Percentiles rank a stretch among this genome's conserved stretches.
Evolutionary conservation across 2,329 filamentous ascomycete species (phyloP).

Genomic region (Epichloe uncinata): DNA sequence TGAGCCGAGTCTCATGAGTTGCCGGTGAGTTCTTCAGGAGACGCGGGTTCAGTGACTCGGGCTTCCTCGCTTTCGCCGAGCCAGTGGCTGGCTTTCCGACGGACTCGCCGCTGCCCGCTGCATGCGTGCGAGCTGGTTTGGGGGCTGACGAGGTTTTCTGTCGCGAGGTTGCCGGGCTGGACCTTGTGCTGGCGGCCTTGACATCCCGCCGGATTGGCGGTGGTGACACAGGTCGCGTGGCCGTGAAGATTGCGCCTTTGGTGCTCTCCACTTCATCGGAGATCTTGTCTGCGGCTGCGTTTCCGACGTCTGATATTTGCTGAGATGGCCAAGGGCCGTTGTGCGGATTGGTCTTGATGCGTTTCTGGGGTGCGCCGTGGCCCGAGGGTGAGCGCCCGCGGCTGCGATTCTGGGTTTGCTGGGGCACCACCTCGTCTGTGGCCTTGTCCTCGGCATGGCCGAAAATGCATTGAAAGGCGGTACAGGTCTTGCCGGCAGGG

Average conservation of each 20-base stretch:
- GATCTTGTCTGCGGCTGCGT: not conserved
- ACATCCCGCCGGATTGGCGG: conserved; percentile 13
- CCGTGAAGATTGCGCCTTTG: conserved; percentile 6
- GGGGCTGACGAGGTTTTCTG: not conserved
- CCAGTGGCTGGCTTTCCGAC: not conserved
- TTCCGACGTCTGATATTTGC: not conserved
- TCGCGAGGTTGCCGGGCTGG: not conserved
- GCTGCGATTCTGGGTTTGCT: not conserved
- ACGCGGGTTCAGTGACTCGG: conserved; percentile 53
- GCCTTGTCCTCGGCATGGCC: conserved; percentile 26
- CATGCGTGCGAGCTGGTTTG: not conserved
- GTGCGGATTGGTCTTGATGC: conserved; percentile 13
- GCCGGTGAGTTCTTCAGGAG: conserved; percentile 46
- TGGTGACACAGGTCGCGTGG: conserved; percentile 20
- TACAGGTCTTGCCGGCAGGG: conserved; percentile 33
- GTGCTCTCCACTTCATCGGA: not conserved
- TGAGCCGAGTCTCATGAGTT: conserved; percentile 40
- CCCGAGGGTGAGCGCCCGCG: conserved; percentile 4
- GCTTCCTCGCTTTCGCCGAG: conserved; percentile 9
- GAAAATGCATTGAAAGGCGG: conserved; percentile 37
- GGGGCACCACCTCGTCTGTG: conserved; percentile 5
- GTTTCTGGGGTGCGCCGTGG: conserved; percentile 19
- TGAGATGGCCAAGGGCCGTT: not conserved
- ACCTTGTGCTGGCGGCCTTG: conserved; percentile 7
- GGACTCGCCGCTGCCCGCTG: not conserved